These are phyloP conservation scores for Cladophialophora carrionii DNA, from an alignment of 2,329 filamentous ascomycete species.

Conservation along the genomic window DNA sequence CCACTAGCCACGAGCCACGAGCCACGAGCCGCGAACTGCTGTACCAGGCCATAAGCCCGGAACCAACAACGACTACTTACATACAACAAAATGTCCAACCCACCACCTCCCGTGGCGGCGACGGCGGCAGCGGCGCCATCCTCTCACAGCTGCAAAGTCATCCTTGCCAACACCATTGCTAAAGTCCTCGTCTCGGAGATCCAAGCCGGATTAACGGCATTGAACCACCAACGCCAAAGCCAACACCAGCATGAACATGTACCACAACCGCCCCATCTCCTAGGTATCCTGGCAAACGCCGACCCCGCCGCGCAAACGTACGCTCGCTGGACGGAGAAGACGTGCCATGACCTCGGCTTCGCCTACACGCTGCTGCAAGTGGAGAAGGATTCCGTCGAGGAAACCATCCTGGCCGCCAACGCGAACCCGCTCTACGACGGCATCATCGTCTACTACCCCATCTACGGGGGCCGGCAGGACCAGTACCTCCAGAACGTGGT, in stretches of 20 bases:
- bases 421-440: slow-evolving; percentile 74
- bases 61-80: not conserved
- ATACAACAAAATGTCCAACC: not conserved
- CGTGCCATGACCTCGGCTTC: slow-evolving; percentile 88
- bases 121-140: not conserved
- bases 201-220: slow-evolving; percentile 70
- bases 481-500: slow-evolving; percentile 96
- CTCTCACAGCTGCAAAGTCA: slow-evolving; percentile 72
- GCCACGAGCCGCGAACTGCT: no score
- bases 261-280: slow-evolving; percentile 62
- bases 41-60: not conserved
- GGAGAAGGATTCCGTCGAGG: slow-evolving; percentile 85
- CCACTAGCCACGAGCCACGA: no score
- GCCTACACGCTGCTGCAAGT: slow-evolving; percentile 82
- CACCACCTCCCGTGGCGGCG: not conserved
- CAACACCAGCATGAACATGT: not conserved
- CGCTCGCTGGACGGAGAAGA: slow-evolving; percentile 96
- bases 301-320: slow-evolving; percentile 92
- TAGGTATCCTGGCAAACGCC: slow-evolving; percentile 88
- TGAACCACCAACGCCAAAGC: slow-evolving; percentile 59
- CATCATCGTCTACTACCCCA: slow-evolving; percentile 98
- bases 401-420: slow-evolving; percentile 84
- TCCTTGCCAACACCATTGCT: slow-evolving; percentile 84
- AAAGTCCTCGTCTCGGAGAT: slow-evolving; percentile 80
- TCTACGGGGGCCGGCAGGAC: slow-evolving; percentile 85